These are phyloP conservation scores for Thalassiosira exigua DNA, from an alignment of 352 stramenopile genomes.

Conservation along the genomic window DNA sequence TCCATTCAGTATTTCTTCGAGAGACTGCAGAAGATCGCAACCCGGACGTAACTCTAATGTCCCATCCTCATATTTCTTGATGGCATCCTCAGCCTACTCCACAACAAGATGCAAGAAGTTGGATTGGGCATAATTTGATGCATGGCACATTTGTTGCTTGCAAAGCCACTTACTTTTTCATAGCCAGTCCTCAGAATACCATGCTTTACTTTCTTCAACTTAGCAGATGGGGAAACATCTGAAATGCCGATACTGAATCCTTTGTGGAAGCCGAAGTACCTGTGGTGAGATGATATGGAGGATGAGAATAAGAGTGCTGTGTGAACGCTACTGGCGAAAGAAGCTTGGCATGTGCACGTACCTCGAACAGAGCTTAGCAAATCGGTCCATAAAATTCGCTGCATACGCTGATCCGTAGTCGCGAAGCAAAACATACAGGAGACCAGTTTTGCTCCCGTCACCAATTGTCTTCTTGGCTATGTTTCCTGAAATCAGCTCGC, in stretches of 20 bases:
- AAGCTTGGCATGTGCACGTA: too few relatives aligned
- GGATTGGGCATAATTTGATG: too few relatives aligned
- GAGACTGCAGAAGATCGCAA: slow-evolving; percentile 96
- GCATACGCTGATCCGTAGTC: slow-evolving; percentile 93
- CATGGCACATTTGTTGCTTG: too few relatives aligned
- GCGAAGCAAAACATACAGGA: slow-evolving; percentile 97
- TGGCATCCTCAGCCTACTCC: slow-evolving; percentile 88
- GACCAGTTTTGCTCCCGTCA: slow-evolving; percentile 96
- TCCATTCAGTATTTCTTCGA: slow-evolving; percentile 98
- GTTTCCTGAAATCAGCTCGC: slow-evolving; percentile 97
- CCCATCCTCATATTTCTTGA: slow-evolving; percentile 93
- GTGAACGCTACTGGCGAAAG: too few relatives aligned
- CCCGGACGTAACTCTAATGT: slow-evolving; percentile 94
- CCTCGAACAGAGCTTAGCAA: slow-evolving; percentile 96
- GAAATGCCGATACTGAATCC: slow-evolving; percentile 99
- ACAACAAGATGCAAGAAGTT: slow-evolving; percentile 1
- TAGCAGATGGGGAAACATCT: slow-evolving; percentile 96
- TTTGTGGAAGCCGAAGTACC: slow-evolving; percentile 95
- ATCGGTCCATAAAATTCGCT: slow-evolving; percentile 96
- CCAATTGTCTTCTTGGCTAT: slow-evolving; percentile 98
- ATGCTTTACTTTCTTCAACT: slow-evolving; percentile 95
- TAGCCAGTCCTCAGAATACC: slow-evolving; percentile 90
- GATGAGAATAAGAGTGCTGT: too few relatives aligned
- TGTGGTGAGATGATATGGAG: too few relatives aligned
- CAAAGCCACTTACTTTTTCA: slow-evolving; percentile 77